phyloP scores from a whole-genome alignment of 2,329 filamentous ascomycete species.

The Hymenoscyphus albidus region DNA sequence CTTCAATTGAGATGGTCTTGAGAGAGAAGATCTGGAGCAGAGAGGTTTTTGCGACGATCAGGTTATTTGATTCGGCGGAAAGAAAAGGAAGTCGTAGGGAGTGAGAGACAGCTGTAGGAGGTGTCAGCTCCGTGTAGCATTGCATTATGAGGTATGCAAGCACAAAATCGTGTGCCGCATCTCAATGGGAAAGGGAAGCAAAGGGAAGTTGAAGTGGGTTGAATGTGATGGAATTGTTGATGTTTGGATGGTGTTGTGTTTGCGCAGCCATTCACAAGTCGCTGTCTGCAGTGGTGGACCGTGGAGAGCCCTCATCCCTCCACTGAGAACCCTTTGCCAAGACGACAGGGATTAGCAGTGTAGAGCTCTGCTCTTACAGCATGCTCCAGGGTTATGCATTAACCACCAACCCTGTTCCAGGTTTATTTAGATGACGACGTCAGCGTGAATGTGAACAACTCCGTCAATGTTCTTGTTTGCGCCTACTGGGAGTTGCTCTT shows the following conservation, averaged over 20 bases:
- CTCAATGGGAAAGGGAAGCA: slow-evolving; percentile 6
- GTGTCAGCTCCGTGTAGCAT: slow-evolving; percentile 93
- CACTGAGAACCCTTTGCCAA: neutral
- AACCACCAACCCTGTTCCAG: neutral
- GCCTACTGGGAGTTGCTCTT: no score
- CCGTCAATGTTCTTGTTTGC: neutral
- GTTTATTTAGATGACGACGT: slow-evolving; percentile 21
- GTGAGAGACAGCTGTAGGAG: slow-evolving; percentile 91
- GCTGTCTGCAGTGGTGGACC: no score
- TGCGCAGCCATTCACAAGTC: neutral
- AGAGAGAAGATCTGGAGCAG: slow-evolving; percentile 86
- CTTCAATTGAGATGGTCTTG: slow-evolving; percentile 61
- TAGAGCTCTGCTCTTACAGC: no score
- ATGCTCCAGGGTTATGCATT: neutral
- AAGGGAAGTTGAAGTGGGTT: neutral
- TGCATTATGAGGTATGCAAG: slow-evolving; percentile 60
- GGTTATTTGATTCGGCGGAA: slow-evolving; percentile 71
- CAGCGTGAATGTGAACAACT: slow-evolving; percentile 5
- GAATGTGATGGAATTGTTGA: slow-evolving; percentile 2
- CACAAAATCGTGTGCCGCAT: slow-evolving; percentile 14
- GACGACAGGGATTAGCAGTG: neutral
- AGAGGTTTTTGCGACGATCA: slow-evolving; percentile 88
- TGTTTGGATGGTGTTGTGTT: neutral
- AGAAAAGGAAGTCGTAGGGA: slow-evolving; percentile 76
- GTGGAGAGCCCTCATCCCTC: no score